These are phyloP conservation scores for Talaromyces trachyspermus DNA, from an alignment of 495 filamentous ascomycete species.

Conservation along the genomic window DNA sequence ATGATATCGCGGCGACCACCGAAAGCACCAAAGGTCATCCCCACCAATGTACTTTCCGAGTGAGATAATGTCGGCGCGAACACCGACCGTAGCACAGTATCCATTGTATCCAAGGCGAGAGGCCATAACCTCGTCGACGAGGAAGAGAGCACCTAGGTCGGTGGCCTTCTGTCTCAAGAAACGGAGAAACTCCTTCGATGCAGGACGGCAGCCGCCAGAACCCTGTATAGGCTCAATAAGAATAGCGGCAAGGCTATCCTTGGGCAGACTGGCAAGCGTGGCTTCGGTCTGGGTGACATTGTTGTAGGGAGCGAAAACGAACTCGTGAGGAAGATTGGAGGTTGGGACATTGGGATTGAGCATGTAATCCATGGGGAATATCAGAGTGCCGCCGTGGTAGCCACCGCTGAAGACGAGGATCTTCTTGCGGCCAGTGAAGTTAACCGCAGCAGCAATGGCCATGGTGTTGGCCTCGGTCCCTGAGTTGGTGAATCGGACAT, in stretches of 20 bases:
- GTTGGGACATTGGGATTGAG: constrained; percentile 1
- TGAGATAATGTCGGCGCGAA: constrained; percentile 52
- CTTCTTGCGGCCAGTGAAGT: constrained; percentile 21
- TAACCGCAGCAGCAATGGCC: constrained; percentile 23
- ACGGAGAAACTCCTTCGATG: constrained; percentile 36
- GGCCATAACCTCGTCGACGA: constrained; percentile 62
- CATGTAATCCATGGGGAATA: constrained; percentile 1
- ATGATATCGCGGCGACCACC: constrained; percentile 50
- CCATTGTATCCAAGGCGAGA: constrained; percentile 45
- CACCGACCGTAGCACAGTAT: constrained; percentile 26
- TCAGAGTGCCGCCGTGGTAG: constrained; percentile 22
- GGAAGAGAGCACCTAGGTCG: constrained; percentile 42
- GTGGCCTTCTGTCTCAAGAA: constrained; percentile 24
- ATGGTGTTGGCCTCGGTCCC: constrained; percentile 33
- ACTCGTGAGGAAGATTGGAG: constrained; percentile 31
- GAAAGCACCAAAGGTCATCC: constrained; percentile 56
- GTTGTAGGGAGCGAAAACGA: constrained; percentile 41
- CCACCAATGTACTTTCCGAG: constrained; percentile 60
- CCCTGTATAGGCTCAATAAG: constrained; percentile 55
- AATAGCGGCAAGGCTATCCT: constrained; percentile 42
- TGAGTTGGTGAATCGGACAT: constrained; percentile 30
- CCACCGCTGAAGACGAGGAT: constrained; percentile 23
- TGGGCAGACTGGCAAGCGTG: constrained; percentile 14
- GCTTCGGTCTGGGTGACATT: constrained; percentile 13
- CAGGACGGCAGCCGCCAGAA: constrained; percentile 43